Conservation (phyloP, 192 early-diverging fungal species). For the Diversispora epigaea region DNA sequence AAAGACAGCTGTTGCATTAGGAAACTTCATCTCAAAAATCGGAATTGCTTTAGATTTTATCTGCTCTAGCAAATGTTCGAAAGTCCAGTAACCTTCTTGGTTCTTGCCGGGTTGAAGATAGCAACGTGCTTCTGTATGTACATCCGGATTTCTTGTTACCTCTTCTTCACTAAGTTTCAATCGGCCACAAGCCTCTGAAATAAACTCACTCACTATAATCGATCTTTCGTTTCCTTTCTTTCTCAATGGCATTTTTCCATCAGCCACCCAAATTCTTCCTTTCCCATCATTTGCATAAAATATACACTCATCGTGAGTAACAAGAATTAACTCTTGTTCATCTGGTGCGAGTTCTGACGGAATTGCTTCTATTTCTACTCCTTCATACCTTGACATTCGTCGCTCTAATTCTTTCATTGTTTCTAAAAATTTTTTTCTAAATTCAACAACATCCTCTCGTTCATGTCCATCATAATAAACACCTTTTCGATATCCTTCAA, state of each 20-base stretch:
- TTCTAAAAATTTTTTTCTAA: neutral
- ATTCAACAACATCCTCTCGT: neutral
- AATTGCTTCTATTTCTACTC: constrained; percentile 2
- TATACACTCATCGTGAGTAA: neutral
- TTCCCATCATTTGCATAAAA: constrained; percentile 14
- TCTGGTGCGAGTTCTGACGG: neutral
- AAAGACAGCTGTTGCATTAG: constrained; percentile 15
- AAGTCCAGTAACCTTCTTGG: constrained; percentile 23
- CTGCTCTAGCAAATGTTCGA: constrained; percentile 6
- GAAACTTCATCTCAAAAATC: constrained; percentile 3
- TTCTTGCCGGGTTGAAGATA: constrained; percentile 10
- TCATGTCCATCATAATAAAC: constrained; percentile 23
- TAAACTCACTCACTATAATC: constrained; percentile 11
- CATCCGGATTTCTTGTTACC: neutral
- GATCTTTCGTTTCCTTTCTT: constrained; percentile 16
- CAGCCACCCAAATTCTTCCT: neutral
- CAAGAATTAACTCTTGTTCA: constrained; percentile 8
- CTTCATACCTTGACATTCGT: constrained; percentile 15
- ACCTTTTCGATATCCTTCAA: neutral
- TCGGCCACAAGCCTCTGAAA: neutral
- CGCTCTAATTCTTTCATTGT: neutral
- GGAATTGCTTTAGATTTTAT: constrained; percentile 16
- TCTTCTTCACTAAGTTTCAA: neutral
- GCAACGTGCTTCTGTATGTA: neutral
- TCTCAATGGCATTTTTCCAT: neutral